Base-by-base conservation (phyloP, 225 moss, liverwort and hornwort species). In the Physcomitrellopsis africana region DNA sequence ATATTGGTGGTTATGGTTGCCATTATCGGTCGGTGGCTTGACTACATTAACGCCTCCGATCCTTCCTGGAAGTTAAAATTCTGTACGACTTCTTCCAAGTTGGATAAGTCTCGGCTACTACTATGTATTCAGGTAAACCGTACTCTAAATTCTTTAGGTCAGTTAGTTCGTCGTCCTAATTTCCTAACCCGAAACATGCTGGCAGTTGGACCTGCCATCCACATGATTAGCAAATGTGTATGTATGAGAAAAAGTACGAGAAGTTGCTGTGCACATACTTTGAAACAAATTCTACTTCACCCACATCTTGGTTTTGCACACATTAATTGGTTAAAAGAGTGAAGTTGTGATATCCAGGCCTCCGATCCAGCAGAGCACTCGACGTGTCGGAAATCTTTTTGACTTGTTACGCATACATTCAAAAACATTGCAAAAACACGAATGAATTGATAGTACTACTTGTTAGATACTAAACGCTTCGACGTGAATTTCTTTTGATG, bases 11-110 rank as follows among this genome's bases (percentile, higher is more conserved):
- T 89, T 58, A 76, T 51, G 67, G 54, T 90, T 68, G 93, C 93
- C 26, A 62, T 87, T 19, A 47, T 82, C 69, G 91, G 81, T 62
- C 75, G 89, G 83, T 93, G 83, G 90, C 82, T 99, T 75, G 90
- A 93, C 70, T 85, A 76, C 49, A 71, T 77, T 16, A 79, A 73
- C 54, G 86, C 92, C 22, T 89, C 81, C 3, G 68, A 81, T 61
- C 85, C 74, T 24, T 85, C 89, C 49, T 94, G 90, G 95, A 91
- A 80, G 81, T 85, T 90, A 41, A 81, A 95, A 75, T 90, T 90
- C 47, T 82, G 78, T 65, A 87, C 85, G 8, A 65, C 89, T 57
- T 51, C 86, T 67, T 76, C 87, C 70, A 92, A 77, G 42, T 74
- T 68, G 48, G 90, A 90, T 74, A 86, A 80, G 63, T 91, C 84